Conservation (phyloP, 1,284 basidiomycete species). For the Fistulina hepatica region DNA sequence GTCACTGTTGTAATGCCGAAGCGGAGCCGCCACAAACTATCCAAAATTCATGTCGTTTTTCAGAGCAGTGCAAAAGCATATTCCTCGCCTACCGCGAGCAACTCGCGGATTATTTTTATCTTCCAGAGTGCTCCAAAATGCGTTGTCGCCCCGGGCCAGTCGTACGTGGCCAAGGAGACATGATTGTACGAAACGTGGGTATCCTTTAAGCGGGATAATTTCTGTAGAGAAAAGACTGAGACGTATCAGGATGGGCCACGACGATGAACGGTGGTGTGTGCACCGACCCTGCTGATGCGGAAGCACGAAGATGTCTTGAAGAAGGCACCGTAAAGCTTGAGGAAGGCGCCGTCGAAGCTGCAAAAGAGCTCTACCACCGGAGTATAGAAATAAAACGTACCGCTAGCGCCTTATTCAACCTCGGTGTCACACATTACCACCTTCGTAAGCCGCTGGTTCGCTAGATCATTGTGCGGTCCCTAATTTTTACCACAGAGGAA, state of each 20-base stretch:
- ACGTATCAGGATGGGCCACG: conserved; percentile 64
- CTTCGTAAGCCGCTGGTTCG: conserved; percentile 45
- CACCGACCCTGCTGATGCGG: conserved; percentile 76
- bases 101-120: too few species aligned
- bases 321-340: conserved; percentile 82
- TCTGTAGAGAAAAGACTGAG: too few species aligned
- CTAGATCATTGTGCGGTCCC: conserved; percentile 12
- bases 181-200: too few species aligned
- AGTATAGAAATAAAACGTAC: conserved; percentile 76
- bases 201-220: too few species aligned
- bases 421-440: conserved; percentile 84
- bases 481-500: conserved; percentile 47
- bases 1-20: too few species aligned
- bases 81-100: too few species aligned
- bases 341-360: conserved; percentile 78
- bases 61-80: too few species aligned
- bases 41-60: too few species aligned
- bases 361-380: conserved; percentile 69
- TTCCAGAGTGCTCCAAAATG: too few species aligned
- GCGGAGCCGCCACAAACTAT: too few species aligned
- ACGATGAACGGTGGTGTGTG: conserved; percentile 69
- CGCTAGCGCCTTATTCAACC: conserved; percentile 78
- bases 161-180: too few species aligned
- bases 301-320: conserved; percentile 76
- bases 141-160: too few species aligned